phyloP scores from a whole-genome alignment of 768 basidiomycete genomes.

The Royoungia palumana region DNA sequence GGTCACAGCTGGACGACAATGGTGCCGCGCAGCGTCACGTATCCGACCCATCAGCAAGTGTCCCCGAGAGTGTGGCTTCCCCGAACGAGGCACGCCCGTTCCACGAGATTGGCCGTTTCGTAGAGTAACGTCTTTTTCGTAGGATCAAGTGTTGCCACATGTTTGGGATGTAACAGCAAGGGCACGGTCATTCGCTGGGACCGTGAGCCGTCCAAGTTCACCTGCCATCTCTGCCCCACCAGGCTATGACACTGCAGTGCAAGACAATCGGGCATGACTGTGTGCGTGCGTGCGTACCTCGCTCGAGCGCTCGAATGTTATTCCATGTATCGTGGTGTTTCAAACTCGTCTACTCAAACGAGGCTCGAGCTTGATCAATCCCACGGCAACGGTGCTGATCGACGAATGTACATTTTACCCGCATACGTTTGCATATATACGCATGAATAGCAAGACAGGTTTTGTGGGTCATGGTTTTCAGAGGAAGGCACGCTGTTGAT shows the following conservation, averaged over 20 bases:
- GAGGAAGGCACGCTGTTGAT: too few species aligned
- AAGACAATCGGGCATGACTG: not conserved
- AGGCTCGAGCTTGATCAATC: too few species aligned
- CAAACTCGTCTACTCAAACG: too few species aligned
- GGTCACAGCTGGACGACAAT: not conserved
- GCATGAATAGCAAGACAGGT: too few species aligned
- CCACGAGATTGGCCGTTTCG: not conserved
- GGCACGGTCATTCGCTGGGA: not conserved
- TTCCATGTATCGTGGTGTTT: too few species aligned
- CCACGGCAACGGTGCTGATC: too few species aligned
- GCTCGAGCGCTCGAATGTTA: too few species aligned
- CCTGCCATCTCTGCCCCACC: conserved; percentile 9
- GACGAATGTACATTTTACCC: too few species aligned
- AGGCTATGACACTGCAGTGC: conserved; percentile 16
- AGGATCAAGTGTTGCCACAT: conserved; percentile 3
- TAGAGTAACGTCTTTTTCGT: not conserved
- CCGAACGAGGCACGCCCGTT: conserved; percentile 11
- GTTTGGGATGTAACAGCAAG: conserved; percentile 5
- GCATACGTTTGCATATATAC: too few species aligned
- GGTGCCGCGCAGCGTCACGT: not conserved
- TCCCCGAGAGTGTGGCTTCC: not conserved
- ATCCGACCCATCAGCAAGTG: not conserved
- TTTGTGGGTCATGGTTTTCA: too few species aligned
- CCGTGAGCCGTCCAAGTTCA: not conserved
- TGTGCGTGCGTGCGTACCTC: not conserved